Evolutionary conservation across 1,139 yeast species (phyloP).

Genomic region (Debaryomyces robertsiae): DNA sequence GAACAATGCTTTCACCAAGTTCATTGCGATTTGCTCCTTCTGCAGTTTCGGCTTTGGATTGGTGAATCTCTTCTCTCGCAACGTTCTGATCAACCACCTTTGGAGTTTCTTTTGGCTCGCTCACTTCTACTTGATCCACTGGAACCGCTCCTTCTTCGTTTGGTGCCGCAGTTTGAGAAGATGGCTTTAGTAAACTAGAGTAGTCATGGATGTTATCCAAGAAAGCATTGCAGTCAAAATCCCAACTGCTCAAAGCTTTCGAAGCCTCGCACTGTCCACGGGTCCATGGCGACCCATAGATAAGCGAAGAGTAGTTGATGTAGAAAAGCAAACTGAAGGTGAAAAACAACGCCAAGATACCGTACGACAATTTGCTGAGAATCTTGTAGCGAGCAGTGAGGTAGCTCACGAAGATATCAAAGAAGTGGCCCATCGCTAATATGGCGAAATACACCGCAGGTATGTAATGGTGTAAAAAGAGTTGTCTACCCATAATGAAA

Average conservation of each 20-base stretch:
- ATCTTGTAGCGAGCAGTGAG: conserved; percentile 33
- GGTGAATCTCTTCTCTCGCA: conserved; percentile 18
- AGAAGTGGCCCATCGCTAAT: conserved; percentile 77
- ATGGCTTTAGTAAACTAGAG: conserved; percentile 16
- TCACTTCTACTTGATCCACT: conserved; percentile 19
- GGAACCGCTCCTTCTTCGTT: conserved; percentile 16
- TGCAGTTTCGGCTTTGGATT: conserved; percentile 13
- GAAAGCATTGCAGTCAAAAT: conserved; percentile 75
- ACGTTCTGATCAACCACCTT: conserved; percentile 15
- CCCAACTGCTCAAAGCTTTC: conserved; percentile 72
- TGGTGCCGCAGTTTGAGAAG: conserved; percentile 14
- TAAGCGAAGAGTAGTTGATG: conserved; percentile 67
- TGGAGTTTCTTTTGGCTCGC: conserved; percentile 30
- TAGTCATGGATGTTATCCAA: conserved; percentile 35
- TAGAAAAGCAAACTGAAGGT: conserved; percentile 57
- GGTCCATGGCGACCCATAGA: conserved; percentile 86
- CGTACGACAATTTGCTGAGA: conserved; percentile 42
- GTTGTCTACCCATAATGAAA: conserved; percentile 89
- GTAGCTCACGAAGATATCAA: conserved; percentile 66
- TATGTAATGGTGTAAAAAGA: conserved; percentile 89
- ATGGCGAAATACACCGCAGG: conserved; percentile 91
- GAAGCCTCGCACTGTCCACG: conserved; percentile 61
- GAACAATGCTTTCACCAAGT: conserved; percentile 22
- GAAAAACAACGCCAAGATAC: conserved; percentile 50
- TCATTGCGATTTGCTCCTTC: conserved; percentile 8